Evolutionary conservation across 2,329 filamentous ascomycete genomes (phyloP), one percentile per base, ranked within the genome.

Genomic region (Phyllosticta citriasiana): DNA sequence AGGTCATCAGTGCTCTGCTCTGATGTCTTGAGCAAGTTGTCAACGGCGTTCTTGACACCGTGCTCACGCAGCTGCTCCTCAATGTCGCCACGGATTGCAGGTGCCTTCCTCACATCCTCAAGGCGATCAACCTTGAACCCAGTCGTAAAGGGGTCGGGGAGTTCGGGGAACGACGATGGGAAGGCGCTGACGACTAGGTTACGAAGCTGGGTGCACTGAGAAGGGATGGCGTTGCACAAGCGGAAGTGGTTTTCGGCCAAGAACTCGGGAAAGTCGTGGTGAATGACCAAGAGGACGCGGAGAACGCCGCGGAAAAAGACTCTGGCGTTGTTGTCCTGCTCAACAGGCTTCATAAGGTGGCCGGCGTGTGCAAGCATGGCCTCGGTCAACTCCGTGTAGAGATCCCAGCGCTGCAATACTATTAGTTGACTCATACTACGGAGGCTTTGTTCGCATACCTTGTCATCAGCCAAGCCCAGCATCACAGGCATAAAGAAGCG

Each of bases 231-330:
- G 67, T 88, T 87, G 76, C 88, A 91, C 58, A 99, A 84, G 66
- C 85, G 84, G 66, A 89, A 85, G 70, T 96, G 89, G 72, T 96
- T 91, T 67, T 92, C 89, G 5, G 89, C 88, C 52, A 99, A 77
- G 73, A 96, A 99, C 61, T 97, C 91, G 0, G 93, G 89, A 74
- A 91, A 97, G 73, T 99, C 94, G 70, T 97, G 94, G 67, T 96
- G 89, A 59, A 99, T 78, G 58, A 96, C 83, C 35, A 96, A 78
- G 60, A 97, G 77, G 63, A 97, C 83, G 70, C 95, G 91, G 55
- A 96, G 78, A 1, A 89, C 84, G 8, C 88, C 91, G 63, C 90
- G 87, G 73, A 96, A 97, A 64, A 96, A 84, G 60, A 93, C 89
- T 71, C 90, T 92, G 35, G 87, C 84, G 57, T 89, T 81, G 35